Conservation (phyloP, 108 stramenopile genomes). For the Mediolabrus comicus region DNA sequence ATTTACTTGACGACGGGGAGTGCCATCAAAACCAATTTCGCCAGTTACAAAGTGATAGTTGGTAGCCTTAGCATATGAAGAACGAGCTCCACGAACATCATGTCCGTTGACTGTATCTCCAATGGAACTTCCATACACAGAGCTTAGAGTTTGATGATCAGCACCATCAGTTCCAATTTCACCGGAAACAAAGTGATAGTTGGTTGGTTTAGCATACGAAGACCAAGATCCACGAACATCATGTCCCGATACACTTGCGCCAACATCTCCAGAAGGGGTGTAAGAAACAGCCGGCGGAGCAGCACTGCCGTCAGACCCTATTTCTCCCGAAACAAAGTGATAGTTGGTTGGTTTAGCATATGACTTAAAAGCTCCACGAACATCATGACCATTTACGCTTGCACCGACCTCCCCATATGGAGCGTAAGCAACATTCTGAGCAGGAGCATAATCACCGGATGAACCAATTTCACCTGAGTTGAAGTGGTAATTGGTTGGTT, state of each 20-base stretch:
- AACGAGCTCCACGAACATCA: background rate
- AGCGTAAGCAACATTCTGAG: too few relatives aligned
- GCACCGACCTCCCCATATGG: too few relatives aligned
- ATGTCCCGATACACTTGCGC: background rate
- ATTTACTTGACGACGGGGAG: background rate
- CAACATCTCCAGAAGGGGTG: too few relatives aligned
- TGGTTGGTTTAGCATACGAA: background rate
- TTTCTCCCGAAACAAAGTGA: too few relatives aligned
- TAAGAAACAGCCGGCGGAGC: too few relatives aligned
- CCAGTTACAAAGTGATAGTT: background rate
- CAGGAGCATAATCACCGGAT: too few relatives aligned
- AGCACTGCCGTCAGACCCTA: too few relatives aligned
- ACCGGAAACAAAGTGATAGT: background rate
- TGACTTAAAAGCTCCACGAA: background rate
- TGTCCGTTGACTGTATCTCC: background rate
- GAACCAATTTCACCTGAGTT: too few relatives aligned
- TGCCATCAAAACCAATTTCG: background rate
- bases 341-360: background rate
- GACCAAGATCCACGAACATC: background rate
- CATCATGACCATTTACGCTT: background rate
- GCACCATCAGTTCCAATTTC: too few relatives aligned
- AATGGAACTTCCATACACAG: background rate
- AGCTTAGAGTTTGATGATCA: too few relatives aligned
- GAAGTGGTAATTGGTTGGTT: background rate
- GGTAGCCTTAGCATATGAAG: background rate